phyloP scores from a whole-genome alignment of 2,329 filamentous ascomycete species.

The Microdochium paspali region DNA sequence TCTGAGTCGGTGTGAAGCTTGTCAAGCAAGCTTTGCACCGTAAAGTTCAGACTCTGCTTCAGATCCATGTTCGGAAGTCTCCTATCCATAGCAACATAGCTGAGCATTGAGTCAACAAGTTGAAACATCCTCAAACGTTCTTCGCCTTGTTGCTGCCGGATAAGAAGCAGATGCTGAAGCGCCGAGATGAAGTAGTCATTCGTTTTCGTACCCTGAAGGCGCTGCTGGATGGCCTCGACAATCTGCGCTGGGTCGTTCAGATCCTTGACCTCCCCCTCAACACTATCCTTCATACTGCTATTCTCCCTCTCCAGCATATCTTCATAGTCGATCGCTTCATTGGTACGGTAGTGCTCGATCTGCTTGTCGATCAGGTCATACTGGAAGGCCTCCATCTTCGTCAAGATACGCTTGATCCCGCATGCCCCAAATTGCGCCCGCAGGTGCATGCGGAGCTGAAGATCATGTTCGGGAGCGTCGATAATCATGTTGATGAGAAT shows the following conservation, averaged over 20 bases:
- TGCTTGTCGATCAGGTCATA: slow-evolving; percentile 99
- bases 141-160: slow-evolving; percentile 84
- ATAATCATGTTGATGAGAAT: slow-evolving; percentile 96
- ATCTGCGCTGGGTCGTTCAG: slow-evolving; percentile 90
- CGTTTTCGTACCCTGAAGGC: slow-evolving; percentile 72
- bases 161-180: slow-evolving; percentile 88
- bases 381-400: slow-evolving; percentile 97
- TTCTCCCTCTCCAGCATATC: slow-evolving; percentile 89
- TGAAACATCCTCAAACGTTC: slow-evolving; percentile 94
- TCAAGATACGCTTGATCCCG: slow-evolving; percentile 86
- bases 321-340: slow-evolving; percentile 97
- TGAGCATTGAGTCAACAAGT: slow-evolving; percentile 96
- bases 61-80: slow-evolving; percentile 93
- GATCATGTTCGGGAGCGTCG: slow-evolving; percentile 78
- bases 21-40: slow-evolving; percentile 88
- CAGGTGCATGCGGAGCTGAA: slow-evolving; percentile 88
- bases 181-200: slow-evolving; percentile 95
- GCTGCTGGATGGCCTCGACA: slow-evolving; percentile 82
- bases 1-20: slow-evolving; percentile 96
- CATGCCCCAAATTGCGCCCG: slow-evolving; percentile 92
- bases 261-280: slow-evolving; percentile 82
- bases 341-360: slow-evolving; percentile 83
- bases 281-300: slow-evolving; percentile 79
- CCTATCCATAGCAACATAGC: slow-evolving; percentile 97
- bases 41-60: slow-evolving; percentile 95